These are phyloP conservation scores for Tetradesmus obliquus DNA, from an alignment of 139 green algal species.

Conservation along the genomic window DNA sequence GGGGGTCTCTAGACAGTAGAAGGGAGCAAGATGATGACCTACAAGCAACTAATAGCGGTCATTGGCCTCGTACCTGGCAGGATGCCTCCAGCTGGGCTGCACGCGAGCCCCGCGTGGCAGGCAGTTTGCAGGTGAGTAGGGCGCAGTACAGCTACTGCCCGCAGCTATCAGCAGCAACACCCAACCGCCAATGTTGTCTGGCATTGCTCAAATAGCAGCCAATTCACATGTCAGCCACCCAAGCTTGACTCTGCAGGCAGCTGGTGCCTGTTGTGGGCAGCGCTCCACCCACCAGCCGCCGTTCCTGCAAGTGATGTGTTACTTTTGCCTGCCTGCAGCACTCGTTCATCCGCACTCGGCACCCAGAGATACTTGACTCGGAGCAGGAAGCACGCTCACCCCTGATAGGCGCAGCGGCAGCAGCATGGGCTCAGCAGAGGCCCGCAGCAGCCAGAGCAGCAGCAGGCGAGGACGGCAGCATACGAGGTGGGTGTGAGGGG, in stretches of 20 bases:
- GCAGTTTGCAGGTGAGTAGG: conserved; percentile 7
- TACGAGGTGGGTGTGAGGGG: background rate
- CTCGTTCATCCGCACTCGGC: conserved; percentile 18
- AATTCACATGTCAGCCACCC: too few relatives aligned
- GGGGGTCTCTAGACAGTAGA: background rate
- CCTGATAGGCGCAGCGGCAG: background rate
- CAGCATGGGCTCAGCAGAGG: background rate
- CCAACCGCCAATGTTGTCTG: background rate
- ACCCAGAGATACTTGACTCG: conserved; percentile 23
- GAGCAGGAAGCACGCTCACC: conserved; percentile 22
- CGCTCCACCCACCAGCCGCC: too few relatives aligned
- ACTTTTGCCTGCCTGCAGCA: background rate
- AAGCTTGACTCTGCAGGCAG: too few relatives aligned
- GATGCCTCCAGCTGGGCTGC: conserved; percentile 21
- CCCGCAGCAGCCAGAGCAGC: background rate
- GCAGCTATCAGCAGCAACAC: background rate
- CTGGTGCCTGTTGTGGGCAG: background rate
- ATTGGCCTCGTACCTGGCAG: conserved; percentile 36
- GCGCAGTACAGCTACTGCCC: background rate
- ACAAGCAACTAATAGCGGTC: background rate
- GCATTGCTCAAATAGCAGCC: too few relatives aligned
- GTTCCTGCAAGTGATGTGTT: background rate
- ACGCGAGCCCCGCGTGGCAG: background rate
- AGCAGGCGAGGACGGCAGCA: background rate
- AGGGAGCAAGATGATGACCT: background rate